phyloP scores from a whole-genome alignment of 257 asterid species.

The Solanum clarkiae region DNA sequence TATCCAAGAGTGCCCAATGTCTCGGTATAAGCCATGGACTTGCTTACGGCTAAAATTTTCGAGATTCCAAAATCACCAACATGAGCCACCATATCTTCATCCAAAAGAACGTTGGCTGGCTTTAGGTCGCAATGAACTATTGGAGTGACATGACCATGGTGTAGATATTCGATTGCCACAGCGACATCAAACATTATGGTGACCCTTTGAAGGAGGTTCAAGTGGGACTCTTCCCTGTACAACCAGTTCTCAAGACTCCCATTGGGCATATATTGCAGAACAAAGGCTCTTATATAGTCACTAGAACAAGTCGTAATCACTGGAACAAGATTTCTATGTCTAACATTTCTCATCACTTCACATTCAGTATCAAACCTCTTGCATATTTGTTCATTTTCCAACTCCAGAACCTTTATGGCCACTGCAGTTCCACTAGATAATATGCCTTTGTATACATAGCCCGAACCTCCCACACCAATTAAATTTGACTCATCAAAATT shows the following conservation, averaged over 20 bases:
- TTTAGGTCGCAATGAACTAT: slow-evolving; percentile 28
- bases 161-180: slow-evolving; percentile 21
- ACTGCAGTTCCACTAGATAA: slow-evolving; percentile 1
- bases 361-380: slow-evolving; percentile 19
- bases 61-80: slow-evolving; percentile 28
- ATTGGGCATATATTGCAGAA: slow-evolving; percentile 23
- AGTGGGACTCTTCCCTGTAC: not conserved
- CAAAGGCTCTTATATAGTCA: slow-evolving; percentile 6
- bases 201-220: slow-evolving; percentile 10
- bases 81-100: slow-evolving; percentile 3
- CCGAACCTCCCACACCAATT: slow-evolving; percentile 21
- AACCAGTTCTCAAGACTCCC: slow-evolving; percentile 20
- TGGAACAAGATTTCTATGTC: slow-evolving; percentile 22
- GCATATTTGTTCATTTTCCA: slow-evolving; percentile 1
- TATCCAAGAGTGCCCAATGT: slow-evolving; percentile 29
- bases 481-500: slow-evolving; percentile 14
- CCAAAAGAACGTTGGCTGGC: slow-evolving; percentile 19
- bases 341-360: slow-evolving; percentile 11
- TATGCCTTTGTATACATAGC: slow-evolving; percentile 12
- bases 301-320: slow-evolving; percentile 18
- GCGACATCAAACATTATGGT: slow-evolving; percentile 19
- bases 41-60: slow-evolving; percentile 2
- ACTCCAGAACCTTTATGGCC: slow-evolving; percentile 18
- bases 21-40: not conserved
- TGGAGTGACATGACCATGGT: slow-evolving; percentile 6